Evolutionary conservation across 768 basidiomycete species (phyloP), one percentile per base, ranked within the genome.

Genomic region (Hemileccinum impolitum): DNA sequence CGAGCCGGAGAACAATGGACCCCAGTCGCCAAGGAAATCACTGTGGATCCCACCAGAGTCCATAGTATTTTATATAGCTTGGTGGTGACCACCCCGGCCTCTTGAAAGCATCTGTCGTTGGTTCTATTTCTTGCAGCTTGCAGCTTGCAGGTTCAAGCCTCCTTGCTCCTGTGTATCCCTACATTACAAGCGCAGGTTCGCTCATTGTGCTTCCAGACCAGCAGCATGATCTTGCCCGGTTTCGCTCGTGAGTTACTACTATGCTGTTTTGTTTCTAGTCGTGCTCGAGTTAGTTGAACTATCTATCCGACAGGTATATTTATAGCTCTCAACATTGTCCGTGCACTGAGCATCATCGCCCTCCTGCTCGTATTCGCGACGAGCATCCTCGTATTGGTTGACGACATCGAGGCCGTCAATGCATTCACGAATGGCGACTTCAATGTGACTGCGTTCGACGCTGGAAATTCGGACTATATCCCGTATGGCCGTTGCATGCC

Each of bases 361-460:
- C 78, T 95, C 48, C 69, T 91, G 23, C 81, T 94, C 42, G 88
- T 93, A 8, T 87, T 95, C 56, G 72, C 87, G 12, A 87, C 80
- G 66, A 88, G 78, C 48, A 81, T 89, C 59, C 61, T 87, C 55
- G 81, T 82, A 50, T 74, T 90, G 70, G 87, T 84, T 52, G 81
- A 78, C 48, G 89, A 91, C 60, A 71, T 91, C 65, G 74, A 85
- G 56, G 87, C 78, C 2, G 86, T 92, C 55, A 90, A 90, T 61
- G 67, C 66, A 41, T 87, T 87, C 64, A 60, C 67, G 30, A 65
- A 70, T 13, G 74, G 65, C 4, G 46, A 64, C 57, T 75, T 64
- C 65, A 70, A 61, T 36, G 51, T 46, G 40, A 72, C 55, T 50
- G 75, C 70, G 59, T 72, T 66, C 62, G 13, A 67, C 54, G 23